Conservation (phyloP, 352 stramenopile species). For the Pythium guiyangense region DNA sequence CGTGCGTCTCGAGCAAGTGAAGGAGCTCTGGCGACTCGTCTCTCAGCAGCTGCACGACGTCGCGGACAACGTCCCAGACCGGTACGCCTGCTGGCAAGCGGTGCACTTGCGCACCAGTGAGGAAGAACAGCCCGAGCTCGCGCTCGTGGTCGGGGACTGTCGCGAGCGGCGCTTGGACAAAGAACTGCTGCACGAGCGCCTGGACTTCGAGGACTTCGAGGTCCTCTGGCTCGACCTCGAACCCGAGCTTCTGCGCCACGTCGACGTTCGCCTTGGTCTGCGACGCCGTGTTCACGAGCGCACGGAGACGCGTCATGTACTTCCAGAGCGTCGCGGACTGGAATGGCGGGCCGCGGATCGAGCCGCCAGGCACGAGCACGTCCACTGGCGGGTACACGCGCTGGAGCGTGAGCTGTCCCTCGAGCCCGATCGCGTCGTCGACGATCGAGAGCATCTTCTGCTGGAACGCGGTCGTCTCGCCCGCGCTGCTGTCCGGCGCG, state of each 20-base stretch:
- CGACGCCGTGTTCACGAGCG: slow-evolving; percentile 55
- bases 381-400: slow-evolving; percentile 73
- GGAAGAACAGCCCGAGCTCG: slow-evolving; percentile 51
- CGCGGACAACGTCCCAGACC: slow-evolving; percentile 45
- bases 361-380: slow-evolving; percentile 52
- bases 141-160: slow-evolving; percentile 28
- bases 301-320: slow-evolving; percentile 51
- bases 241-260: slow-evolving; percentile 49
- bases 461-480: slow-evolving; percentile 54
- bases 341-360: slow-evolving; percentile 71
- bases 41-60: slow-evolving; percentile 25
- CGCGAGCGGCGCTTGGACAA: slow-evolving; percentile 40
- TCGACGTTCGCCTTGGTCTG: slow-evolving; percentile 60
- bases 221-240: slow-evolving; percentile 75
- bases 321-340: slow-evolving; percentile 71
- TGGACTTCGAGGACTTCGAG: slow-evolving; percentile 67
- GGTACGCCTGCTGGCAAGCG: slow-evolving; percentile 36
- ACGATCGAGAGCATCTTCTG: slow-evolving; percentile 66
- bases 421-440: slow-evolving; percentile 59
- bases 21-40: slow-evolving; percentile 44
- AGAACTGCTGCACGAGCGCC: slow-evolving; percentile 70
- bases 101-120: slow-evolving; percentile 41
- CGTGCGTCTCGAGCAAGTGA: slow-evolving; percentile 44
- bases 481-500: slow-evolving; percentile 38
- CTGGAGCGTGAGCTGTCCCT: slow-evolving; percentile 34